Base-by-base conservation (phyloP, 257 asterid genomes). In the Jacaranda copaia region DNA sequence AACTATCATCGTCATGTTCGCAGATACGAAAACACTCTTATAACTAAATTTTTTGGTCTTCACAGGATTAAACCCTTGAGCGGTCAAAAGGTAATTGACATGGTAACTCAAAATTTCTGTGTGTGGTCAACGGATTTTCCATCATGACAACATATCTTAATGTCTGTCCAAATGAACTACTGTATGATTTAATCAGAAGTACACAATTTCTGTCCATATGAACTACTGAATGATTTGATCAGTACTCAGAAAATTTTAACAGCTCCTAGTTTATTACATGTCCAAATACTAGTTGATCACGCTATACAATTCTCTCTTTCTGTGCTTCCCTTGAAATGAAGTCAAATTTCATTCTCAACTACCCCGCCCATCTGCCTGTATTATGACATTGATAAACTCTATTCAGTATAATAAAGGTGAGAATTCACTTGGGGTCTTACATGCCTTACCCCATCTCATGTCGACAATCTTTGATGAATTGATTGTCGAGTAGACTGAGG, bases 21-120 rank as follows among this genome's bases (percentile, higher is more conserved):
- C 77, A 81, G 75, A 73, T 80, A 90, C 53, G 99, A 96, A 9
- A 96, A 96, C 85, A 96, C 99, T 62, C 94, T 96, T 59, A 86
- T 96, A 64, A 93, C 98, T 35, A 96, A 96, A 81, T 96, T 96
- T 86, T 95, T 96, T 77, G 98, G 99, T 75, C 98, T 96, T 81
- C 98, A 96, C 91, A 87, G 99, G 90, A 93, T 95, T 84, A 90
- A 89, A 83, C 96, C 99, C 73, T 88, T 90, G 18, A 91, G 98
- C 70, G 97, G 99, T 83, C 98, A 93, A 82, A 95, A 91, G 98
- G 99, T 93, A 91, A 81, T 32, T 11, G 39, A 46, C 63, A 72
- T 75, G 49, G 14, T 40, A 39, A 19, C 72, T 73, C 6, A 69
- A 39, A 73, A 9, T 55, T 49, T 62, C 71, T 20, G 15, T 8